These are phyloP conservation scores for Wickerhamiella occidentalis DNA, from an alignment of 805 yeast genomes.

Conservation along the genomic window DNA sequence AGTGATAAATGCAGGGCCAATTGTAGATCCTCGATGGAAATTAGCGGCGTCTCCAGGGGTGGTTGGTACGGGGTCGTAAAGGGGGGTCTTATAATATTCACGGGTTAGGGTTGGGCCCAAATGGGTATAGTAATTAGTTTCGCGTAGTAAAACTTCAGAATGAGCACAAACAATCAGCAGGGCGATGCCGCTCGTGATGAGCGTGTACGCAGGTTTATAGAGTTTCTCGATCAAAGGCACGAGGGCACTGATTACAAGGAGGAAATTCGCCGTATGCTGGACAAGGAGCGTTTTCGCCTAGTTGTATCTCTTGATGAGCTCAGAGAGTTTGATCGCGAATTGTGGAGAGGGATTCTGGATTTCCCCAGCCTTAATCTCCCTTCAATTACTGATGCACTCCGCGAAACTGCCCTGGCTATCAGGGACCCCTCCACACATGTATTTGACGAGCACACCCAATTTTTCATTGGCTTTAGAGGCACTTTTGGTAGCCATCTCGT, in stretches of 20 bases:
- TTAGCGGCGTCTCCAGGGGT: too few species aligned
- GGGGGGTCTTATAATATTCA: not conserved
- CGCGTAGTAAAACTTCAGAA: not conserved
- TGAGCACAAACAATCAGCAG: conserved; percentile 14
- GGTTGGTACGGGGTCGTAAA: not conserved
- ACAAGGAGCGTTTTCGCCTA: conserved; percentile 52
- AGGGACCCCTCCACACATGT: conserved; percentile 47
- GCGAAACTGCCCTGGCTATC: conserved; percentile 64
- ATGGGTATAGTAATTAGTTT: conserved; percentile 11
- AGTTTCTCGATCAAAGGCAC: conserved; percentile 57
- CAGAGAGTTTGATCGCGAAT: conserved; percentile 64
- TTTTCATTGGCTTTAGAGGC: conserved; percentile 73
- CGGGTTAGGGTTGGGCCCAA: conserved; percentile 11
- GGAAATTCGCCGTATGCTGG: conserved; percentile 60
- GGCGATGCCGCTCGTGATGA: conserved; percentile 45
- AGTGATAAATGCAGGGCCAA: too few species aligned
- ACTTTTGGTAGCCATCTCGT: conserved; percentile 81
- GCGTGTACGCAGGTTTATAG: conserved; percentile 78
- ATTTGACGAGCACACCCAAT: conserved; percentile 50
- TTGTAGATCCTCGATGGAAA: too few species aligned
- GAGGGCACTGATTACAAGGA: conserved; percentile 52
- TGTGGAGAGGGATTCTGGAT: conserved; percentile 65
- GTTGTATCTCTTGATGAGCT: conserved; percentile 74
- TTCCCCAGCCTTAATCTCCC: conserved; percentile 79
- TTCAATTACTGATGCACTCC: conserved; percentile 75